Evolutionary conservation across 2,329 filamentous ascomycete species (phyloP).

Genomic region (Bretziella fagacearum): DNA sequence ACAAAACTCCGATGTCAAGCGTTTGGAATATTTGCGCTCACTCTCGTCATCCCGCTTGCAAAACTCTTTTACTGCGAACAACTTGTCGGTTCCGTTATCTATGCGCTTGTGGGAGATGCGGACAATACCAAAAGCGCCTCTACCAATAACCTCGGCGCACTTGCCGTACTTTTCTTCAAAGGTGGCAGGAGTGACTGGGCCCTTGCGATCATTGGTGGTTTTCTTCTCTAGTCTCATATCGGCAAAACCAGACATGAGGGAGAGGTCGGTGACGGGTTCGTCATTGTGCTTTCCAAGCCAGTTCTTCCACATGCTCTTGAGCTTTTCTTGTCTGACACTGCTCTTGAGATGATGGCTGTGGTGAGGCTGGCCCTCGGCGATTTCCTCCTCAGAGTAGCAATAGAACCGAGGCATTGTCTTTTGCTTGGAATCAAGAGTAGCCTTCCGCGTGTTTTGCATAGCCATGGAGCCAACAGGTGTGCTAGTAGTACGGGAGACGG

Average conservation of each 20-base stretch:
- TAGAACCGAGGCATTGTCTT: constrained; percentile 14
- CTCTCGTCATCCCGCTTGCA: constrained; percentile 85
- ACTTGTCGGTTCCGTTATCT: constrained; percentile 69
- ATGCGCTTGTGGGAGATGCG: constrained; percentile 93
- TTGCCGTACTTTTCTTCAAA: constrained; percentile 96
- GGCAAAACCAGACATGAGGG: constrained; percentile 89
- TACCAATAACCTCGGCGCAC: constrained; percentile 90
- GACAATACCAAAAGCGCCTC: constrained; percentile 92
- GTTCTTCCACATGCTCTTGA: constrained; percentile 78
- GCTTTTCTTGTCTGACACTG: constrained; percentile 81
- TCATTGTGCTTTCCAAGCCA: constrained; percentile 76
- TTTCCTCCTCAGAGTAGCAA: constrained; percentile 27
- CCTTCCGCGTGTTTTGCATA: constrained; percentile 6
- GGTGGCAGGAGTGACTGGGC: constrained; percentile 42
- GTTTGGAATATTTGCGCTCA: constrained; percentile 94
- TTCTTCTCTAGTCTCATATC: constrained; percentile 47
- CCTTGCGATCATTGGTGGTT: constrained; percentile 13
- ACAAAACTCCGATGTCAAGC: constrained; percentile 92
- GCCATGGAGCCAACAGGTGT: constrained; percentile 6
- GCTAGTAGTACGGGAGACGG: constrained; percentile 6
- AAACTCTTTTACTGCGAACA: constrained; percentile 98
- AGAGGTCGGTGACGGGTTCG: constrained; percentile 61
- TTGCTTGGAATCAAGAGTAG: constrained; percentile 3
- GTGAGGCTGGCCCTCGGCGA: constrained; percentile 58
- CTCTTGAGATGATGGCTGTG: constrained; percentile 85